Evolutionary conservation across 1,284 basidiomycete species (phyloP), one percentile per base, ranked within the genome.

Genomic region (Trametes hirsuta): DNA sequence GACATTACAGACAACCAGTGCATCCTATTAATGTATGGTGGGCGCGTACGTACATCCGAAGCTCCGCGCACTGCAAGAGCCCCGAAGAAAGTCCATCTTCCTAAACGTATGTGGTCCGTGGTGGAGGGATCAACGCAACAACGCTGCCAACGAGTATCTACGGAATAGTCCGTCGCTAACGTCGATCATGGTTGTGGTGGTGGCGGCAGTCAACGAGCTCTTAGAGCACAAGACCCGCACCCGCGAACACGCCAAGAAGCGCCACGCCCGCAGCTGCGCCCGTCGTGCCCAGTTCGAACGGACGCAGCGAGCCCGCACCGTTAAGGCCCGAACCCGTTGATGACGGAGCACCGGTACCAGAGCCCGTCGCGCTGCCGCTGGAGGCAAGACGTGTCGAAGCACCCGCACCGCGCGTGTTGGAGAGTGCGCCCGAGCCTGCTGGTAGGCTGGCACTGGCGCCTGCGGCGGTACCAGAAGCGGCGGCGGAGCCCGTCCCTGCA

Each of bases 211-310:
- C 6, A 25, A 39, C 3, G 37, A 5, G 49, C 24, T 18, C 51
- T 64, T 45, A 64, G 50, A 64, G 47, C 47, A 52, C 63, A 5
- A 61, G 51, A 11, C 46, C 59, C 4, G 51, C 55, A 21, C 57
- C 63, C 6, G 59, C 63, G 44, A 64, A 45, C 22, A 57, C 63
- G 39, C 63, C 59, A 6, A 57, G 12, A 21, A 61, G 46, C 15
- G 49, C 59, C 8, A 64, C 56, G 39, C 58, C 58, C 24, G 47
- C 61, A 5, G 57, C 60, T 9, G 49, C 49, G 22, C 47, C 47
- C n/a, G 45, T 45, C 24, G 57, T 6, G 41, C 53, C 49, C 18
- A 59, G 36, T 50, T 49, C 40, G n/a, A 52, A 41, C 34, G 47
- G 54, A n/a, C 48, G 34, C 15, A 55, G 25, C 18, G 54, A 21